These are phyloP conservation scores for Hygrophorus pudorinus DNA, from an alignment of 768 basidiomycete species.

Conservation along the genomic window DNA sequence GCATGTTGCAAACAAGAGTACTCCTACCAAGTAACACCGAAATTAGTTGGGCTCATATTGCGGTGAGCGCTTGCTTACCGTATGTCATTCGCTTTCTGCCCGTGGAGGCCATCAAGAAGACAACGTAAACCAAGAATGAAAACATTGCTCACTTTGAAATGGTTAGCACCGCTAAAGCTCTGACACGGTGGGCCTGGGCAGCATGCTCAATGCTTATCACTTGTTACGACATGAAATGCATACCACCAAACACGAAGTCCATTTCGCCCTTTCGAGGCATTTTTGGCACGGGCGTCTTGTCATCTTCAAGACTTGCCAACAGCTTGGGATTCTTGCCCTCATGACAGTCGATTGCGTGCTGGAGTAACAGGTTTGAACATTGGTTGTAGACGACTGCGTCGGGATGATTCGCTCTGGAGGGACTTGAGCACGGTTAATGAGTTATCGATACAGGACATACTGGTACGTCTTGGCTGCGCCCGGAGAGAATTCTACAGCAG, in stretches of 20 bases:
- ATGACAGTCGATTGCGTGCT: slow-evolving; percentile 41
- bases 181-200: slow-evolving; percentile 65
- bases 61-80: slow-evolving; percentile 26
- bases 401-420: slow-evolving; percentile 51
- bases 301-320: slow-evolving; percentile 29
- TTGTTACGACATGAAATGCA: slow-evolving; percentile 11
- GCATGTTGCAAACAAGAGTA: slow-evolving; percentile 4
- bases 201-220: slow-evolving; percentile 1
- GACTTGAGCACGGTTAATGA: slow-evolving; percentile 1
- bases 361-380: slow-evolving; percentile 48
- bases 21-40: no score
- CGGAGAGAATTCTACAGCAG: slow-evolving; percentile 58
- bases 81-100: slow-evolving; percentile 48
- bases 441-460: slow-evolving; percentile 24
- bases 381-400: slow-evolving; percentile 52
- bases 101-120: background rate
- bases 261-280: slow-evolving; percentile 54
- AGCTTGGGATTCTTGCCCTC: slow-evolving; percentile 31
- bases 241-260: slow-evolving; percentile 70
- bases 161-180: slow-evolving; percentile 58
- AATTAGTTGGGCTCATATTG: no score
- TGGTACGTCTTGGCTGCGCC: slow-evolving; percentile 55
- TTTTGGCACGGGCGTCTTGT: slow-evolving; percentile 23
- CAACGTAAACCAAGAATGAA: background rate
- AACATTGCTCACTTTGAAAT: slow-evolving; percentile 36